A percentile compares a stretch with the other conserved stretches of the same genome.
Conservation (phyloP, 805 yeast species). For the Starmerella stigmatis region DNA sequence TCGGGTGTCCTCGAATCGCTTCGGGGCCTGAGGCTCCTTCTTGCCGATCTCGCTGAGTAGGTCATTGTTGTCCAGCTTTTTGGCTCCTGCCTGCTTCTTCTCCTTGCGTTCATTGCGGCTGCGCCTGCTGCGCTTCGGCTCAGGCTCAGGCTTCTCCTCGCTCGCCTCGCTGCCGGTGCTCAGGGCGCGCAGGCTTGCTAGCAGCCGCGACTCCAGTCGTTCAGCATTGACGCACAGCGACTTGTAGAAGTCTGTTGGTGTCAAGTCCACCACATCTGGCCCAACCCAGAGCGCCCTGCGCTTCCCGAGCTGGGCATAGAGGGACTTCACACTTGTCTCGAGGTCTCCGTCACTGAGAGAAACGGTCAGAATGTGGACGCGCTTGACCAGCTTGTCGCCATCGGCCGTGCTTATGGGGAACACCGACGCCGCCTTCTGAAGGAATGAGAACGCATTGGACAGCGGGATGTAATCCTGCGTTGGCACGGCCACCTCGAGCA, state of each 20-base stretch:
- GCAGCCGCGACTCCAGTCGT: neutral
- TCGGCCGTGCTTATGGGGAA: conserved; percentile 15
- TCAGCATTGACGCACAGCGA: neutral
- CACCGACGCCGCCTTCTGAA: conserved; percentile 14
- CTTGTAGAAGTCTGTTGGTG: neutral
- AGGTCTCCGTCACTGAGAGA: conserved; percentile 13
- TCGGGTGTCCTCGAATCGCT: neutral
- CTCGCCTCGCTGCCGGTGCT: neutral
- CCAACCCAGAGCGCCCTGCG: neutral
- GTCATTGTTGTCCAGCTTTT: neutral
- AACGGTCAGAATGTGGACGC: conserved; percentile 12
- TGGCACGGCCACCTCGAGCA: conserved; percentile 17
- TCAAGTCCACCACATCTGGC: neutral
- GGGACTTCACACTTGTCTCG: conserved; percentile 21
- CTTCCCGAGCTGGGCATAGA: conserved; percentile 16
- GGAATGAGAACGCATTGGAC: conserved; percentile 12
- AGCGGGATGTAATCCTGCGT: conserved; percentile 13
- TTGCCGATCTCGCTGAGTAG: neutral
- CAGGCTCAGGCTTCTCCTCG: neutral
- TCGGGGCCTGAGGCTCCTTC: neutral
- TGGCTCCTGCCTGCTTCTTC: neutral
- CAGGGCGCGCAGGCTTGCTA: neutral
- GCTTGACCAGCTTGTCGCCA: conserved; percentile 9
- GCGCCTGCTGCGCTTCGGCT: neutral
- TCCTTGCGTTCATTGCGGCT: neutral